phyloP scores from a whole-genome alignment of 495 filamentous ascomycete species.

The Hyphodiscus hymeniophilus region DNA sequence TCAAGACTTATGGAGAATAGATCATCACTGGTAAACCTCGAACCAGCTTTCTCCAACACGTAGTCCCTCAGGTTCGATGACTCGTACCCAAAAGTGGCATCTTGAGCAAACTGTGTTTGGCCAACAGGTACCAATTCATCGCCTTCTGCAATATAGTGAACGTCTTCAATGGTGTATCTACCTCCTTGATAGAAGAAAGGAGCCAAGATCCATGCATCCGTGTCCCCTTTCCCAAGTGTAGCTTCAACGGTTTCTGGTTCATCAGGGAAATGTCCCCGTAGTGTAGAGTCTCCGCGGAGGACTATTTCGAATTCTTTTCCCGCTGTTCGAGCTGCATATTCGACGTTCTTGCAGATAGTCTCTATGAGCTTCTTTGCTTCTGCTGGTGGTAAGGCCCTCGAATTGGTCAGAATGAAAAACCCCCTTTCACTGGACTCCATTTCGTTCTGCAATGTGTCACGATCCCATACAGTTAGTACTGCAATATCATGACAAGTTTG shows the following conservation, averaged over 20 bases:
- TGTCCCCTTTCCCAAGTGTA: slow-evolving; percentile 35
- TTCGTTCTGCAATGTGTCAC: slow-evolving; percentile 32
- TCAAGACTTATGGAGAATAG: slow-evolving; percentile 35
- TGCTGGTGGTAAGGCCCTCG: slow-evolving; percentile 38
- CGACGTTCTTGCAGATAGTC: slow-evolving; percentile 39
- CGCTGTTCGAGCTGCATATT: slow-evolving; percentile 29
- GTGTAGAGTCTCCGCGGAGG: slow-evolving; percentile 43
- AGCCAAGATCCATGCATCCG: slow-evolving; percentile 38
- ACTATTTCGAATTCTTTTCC: slow-evolving; percentile 39
- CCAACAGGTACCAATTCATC: slow-evolving; percentile 37
- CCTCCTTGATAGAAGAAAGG: slow-evolving; percentile 50
- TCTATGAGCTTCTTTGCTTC: slow-evolving; percentile 34
- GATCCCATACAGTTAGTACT: slow-evolving; percentile 47
- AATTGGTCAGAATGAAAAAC: slow-evolving; percentile 52
- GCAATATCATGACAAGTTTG: slow-evolving; percentile 49
- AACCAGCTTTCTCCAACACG: slow-evolving; percentile 41
- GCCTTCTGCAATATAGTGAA: slow-evolving; percentile 45
- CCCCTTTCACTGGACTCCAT: slow-evolving; percentile 30
- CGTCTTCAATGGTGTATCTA: slow-evolving; percentile 40
- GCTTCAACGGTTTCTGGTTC: slow-evolving; percentile 41
- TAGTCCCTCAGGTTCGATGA: slow-evolving; percentile 42
- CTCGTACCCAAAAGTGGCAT: slow-evolving; percentile 45
- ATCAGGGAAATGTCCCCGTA: slow-evolving; percentile 45
- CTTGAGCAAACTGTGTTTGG: slow-evolving; percentile 40
- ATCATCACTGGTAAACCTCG: slow-evolving; percentile 25